Evolutionary conservation across 371 early-diverging fungal species (phyloP).

Genomic region (Rhizopus microsporus): DNA sequence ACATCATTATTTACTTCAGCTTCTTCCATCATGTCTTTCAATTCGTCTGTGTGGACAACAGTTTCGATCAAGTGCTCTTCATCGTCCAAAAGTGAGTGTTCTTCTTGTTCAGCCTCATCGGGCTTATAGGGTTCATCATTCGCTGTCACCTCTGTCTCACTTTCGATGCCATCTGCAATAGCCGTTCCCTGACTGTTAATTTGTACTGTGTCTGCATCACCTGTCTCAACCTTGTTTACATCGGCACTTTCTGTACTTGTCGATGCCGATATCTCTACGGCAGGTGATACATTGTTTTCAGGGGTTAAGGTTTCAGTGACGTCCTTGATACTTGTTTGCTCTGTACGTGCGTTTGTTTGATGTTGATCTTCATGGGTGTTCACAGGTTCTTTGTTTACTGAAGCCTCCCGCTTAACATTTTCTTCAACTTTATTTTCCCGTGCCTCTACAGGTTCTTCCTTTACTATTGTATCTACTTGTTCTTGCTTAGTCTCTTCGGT

Average conservation of each 20-base stretch:
- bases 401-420: too few relatives aligned
- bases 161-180: not conserved
- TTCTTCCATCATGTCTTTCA: conserved; percentile 4
- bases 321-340: not conserved
- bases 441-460: conserved; percentile 1
- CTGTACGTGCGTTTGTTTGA: not conserved
- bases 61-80: not conserved
- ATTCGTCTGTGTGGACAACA: conserved; percentile 1
- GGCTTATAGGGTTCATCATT: not conserved
- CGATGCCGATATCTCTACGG: not conserved
- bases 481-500: not conserved
- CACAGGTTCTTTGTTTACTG: too few relatives aligned
- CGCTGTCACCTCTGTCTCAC: not conserved
- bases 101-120: not conserved
- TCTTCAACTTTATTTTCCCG: conserved; percentile 3
- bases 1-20: not conserved
- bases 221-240: conserved; percentile 4
- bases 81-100: conserved; percentile 1
- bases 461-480: not conserved
- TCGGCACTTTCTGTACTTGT: conserved; percentile 2
- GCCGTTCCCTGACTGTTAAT: not conserved
- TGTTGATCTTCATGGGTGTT: not conserved
- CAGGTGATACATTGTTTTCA: not conserved
- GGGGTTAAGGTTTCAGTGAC: not conserved
- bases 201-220: conserved; percentile 6